A percentile compares a stretch with the other conserved stretches of the same genome.
Evolutionary conservation across 306 rosid genomes (phyloP).

Genomic region (Cucurbita argyrosperma): DNA sequence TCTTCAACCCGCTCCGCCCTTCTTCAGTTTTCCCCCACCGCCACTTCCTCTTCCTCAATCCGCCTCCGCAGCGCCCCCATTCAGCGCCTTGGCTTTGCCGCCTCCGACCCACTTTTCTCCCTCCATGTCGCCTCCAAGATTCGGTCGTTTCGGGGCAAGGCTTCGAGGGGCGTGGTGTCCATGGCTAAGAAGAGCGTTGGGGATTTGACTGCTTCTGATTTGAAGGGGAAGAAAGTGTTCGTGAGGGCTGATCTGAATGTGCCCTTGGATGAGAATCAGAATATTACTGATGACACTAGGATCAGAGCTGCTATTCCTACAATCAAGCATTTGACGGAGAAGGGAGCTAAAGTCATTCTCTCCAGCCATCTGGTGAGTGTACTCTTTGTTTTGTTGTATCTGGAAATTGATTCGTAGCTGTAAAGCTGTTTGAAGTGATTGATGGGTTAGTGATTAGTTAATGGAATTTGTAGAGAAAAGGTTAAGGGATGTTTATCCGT

Average conservation of each 20-base stretch:
- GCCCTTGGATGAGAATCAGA: slow-evolving; percentile 76
- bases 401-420: not conserved
- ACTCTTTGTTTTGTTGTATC: not conserved
- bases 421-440: not conserved
- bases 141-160: slow-evolving; percentile 26
- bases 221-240: slow-evolving; percentile 88
- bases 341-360: slow-evolving; percentile 90
- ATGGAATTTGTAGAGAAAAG: not conserved
- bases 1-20: slow-evolving; percentile 27
- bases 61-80: slow-evolving; percentile 41
- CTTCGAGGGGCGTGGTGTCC: slow-evolving; percentile 39
- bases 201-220: slow-evolving; percentile 41
- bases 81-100: slow-evolving; percentile 58
- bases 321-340: slow-evolving; percentile 60
- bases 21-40: slow-evolving; percentile 27
- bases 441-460: not conserved
- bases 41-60: slow-evolving; percentile 20
- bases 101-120: slow-evolving; percentile 59
- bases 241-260: slow-evolving; percentile 90
- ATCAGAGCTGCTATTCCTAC: slow-evolving; percentile 91
- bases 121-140: slow-evolving; percentile 48
- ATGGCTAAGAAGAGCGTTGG: slow-evolving; percentile 98
- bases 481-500: not conserved
- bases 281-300: slow-evolving; percentile 91
- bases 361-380: slow-evolving; percentile 74